These are phyloP conservation scores for Buxus sempervirens DNA, from an alignment of 164 flowering plant species.

Conservation along the genomic window DNA sequence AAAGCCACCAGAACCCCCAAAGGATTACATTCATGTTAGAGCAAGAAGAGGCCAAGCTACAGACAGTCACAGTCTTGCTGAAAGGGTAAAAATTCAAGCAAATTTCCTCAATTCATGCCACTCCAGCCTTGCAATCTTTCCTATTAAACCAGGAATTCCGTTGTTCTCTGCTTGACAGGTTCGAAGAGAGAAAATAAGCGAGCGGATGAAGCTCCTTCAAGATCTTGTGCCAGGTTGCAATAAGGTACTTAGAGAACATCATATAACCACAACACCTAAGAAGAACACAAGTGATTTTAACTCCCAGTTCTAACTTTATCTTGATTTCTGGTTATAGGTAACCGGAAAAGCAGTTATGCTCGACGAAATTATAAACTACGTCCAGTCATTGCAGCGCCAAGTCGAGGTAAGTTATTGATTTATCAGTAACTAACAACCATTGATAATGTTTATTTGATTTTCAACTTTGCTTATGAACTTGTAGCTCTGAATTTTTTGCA, in stretches of 20 bases:
- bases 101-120: neutral
- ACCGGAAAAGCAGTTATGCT: conserved; percentile 98
- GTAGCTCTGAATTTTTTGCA: conserved; percentile 22
- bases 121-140: neutral
- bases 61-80: conserved; percentile 95
- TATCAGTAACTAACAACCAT: neutral
- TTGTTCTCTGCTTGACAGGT: conserved; percentile 41
- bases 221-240: conserved; percentile 97
- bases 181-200: conserved; percentile 89
- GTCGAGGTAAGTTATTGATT: conserved; percentile 64
- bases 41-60: conserved; percentile 99
- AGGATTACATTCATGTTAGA: conserved; percentile 95
- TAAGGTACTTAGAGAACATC: conserved; percentile 45
- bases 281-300: neutral
- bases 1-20: conserved; percentile 77
- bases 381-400: conserved; percentile 89
- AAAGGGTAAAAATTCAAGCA: conserved; percentile 55
- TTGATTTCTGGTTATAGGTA: conserved; percentile 41
- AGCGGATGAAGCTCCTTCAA: conserved; percentile 91
- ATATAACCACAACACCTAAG: neutral
- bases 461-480: neutral
- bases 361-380: conserved; percentile 93
- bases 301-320: conserved; percentile 3
- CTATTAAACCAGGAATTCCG: neutral
- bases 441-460: neutral